Evolutionary conservation across 129 eudicot species (phyloP), one percentile per base, ranked within the genome.

Genomic region (Arctium minus): DNA sequence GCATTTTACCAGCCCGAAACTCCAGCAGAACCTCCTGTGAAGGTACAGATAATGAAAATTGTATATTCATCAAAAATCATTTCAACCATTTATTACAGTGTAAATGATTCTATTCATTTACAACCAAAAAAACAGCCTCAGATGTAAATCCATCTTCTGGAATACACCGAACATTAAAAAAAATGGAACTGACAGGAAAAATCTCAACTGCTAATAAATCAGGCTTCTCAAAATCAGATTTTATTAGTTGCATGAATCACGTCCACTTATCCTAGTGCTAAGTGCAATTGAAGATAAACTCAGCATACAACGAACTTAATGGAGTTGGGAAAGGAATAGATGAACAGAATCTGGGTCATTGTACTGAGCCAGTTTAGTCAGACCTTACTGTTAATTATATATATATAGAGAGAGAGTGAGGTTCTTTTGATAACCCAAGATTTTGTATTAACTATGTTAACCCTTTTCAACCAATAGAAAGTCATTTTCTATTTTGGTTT

Each of bases 1-100:
- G 82, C 99, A 96, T 92, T 90, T 93, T 96, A 80, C 99, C 99
- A 72, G 99, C 99, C 65, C 99, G 97, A 76, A 96, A 93, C 84
- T 91, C 94, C 83, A 96, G 84, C 79, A 96, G 67, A 73, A 87
- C 85, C 15, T 92, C 97, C 98, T 95, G 90, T 71, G 12, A 82
- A 75, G 72, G 13, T 29, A 82, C 74, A 73, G 7, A 60, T 36
- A 74, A n/a, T 38, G 44, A 70, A n/a, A 53, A 32, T 17, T 68
- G 22, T 29, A 69, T 37, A 67, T 4, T 67, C 70, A 79, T 40
- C 79, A 73, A 64, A 40, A 70, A 78, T 9, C 17, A 53, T 35
- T 48, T 22, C 27, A 73, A 60, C 42, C 37, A 37, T 33, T 33
- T 33, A 22, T 60, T 73, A 48, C 36, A 70, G 37, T 0, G 35